A percentile compares a stretch with the other conserved stretches of the same genome.
Conservation (phyloP, 176 grass and related monocot genomes). For the Eremochloa ophiuroides region DNA sequence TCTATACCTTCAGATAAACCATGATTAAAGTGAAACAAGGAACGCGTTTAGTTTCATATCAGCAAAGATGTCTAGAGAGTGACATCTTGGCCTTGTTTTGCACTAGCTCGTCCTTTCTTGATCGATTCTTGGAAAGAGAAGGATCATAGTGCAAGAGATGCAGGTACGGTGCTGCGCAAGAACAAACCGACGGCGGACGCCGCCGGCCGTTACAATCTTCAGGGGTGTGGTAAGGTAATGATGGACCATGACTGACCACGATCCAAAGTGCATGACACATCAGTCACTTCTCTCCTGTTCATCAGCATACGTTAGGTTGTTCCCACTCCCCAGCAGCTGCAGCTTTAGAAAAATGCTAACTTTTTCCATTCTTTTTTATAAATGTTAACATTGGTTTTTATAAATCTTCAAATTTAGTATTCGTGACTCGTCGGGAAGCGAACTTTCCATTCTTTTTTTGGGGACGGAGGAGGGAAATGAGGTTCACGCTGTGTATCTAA, state of each 20-base stretch:
- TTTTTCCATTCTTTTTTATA: too few relatives aligned
- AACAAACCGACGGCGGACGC: neutral
- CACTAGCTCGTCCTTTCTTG: neutral
- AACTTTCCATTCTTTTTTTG: too few relatives aligned
- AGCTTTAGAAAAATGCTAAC: too few relatives aligned
- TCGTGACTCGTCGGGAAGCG: too few relatives aligned
- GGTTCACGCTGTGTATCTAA: too few relatives aligned
- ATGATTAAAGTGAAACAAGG: neutral
- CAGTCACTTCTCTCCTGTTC: neutral
- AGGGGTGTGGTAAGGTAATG: neutral
- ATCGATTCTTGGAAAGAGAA: neutral
- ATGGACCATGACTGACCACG: neutral
- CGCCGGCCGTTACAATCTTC: neutral
- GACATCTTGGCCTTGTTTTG: neutral
- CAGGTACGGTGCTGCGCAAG: neutral
- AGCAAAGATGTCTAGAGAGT: neutral
- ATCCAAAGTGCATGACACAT: neutral
- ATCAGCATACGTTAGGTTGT: too few relatives aligned
- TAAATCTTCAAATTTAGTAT: too few relatives aligned
- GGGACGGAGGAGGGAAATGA: too few relatives aligned
- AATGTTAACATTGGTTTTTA: too few relatives aligned
- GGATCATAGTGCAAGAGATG: neutral
- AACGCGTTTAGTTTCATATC: neutral
- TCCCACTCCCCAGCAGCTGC: too few relatives aligned
- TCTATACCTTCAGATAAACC: neutral